A percentile compares a stretch with the other conserved stretches of the same genome.
Evolutionary conservation across 177 flowering plant species (phyloP).

Genomic region (Vitis hybrid): DNA sequence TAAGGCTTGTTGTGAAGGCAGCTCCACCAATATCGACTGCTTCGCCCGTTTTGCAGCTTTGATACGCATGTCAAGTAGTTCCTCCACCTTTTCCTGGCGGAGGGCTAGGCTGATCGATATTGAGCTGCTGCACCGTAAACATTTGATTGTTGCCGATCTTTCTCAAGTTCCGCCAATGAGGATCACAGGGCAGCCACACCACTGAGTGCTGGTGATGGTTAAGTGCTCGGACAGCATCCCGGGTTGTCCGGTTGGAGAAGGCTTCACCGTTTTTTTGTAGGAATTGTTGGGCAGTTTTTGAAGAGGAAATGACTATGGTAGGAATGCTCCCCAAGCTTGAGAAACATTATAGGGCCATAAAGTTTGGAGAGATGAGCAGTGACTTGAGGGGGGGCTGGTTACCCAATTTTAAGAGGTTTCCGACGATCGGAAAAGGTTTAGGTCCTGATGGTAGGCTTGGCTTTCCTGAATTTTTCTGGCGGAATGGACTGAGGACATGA

Average conservation of each 20-base stretch:
- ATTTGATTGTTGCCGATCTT: slow-evolving; percentile 11
- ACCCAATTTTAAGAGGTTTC: slow-evolving; percentile 15
- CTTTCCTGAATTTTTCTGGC: background rate
- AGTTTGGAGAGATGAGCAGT: background rate
- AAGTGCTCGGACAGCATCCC: slow-evolving; percentile 1
- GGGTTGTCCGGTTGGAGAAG: slow-evolving; percentile 5
- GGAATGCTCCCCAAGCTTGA: slow-evolving; percentile 9
- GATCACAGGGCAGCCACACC: slow-evolving; percentile 1
- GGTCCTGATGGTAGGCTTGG: slow-evolving; percentile 17
- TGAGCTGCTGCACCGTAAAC: slow-evolving; percentile 14
- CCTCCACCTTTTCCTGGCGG: slow-evolving; percentile 13
- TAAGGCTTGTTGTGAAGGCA: slow-evolving; percentile 15
- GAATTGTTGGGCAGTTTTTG: slow-evolving; percentile 5
- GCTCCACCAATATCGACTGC: slow-evolving; percentile 9
- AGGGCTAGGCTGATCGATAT: slow-evolving; percentile 7
- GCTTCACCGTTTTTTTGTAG: slow-evolving; percentile 10
- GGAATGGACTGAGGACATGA: background rate
- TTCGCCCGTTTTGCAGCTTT: background rate
- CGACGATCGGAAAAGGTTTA: slow-evolving; percentile 9
- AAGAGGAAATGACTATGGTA: slow-evolving; percentile 11
- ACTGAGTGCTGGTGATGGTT: slow-evolving; percentile 6
- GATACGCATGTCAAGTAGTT: slow-evolving; percentile 8
- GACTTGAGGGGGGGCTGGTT: slow-evolving; percentile 1
- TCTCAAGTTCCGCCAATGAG: slow-evolving; percentile 14
- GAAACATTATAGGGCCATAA: slow-evolving; percentile 21